These are phyloP conservation scores for Solanum dulcamara DNA, from an alignment of 257 asterid genomes.

Conservation along the genomic window DNA sequence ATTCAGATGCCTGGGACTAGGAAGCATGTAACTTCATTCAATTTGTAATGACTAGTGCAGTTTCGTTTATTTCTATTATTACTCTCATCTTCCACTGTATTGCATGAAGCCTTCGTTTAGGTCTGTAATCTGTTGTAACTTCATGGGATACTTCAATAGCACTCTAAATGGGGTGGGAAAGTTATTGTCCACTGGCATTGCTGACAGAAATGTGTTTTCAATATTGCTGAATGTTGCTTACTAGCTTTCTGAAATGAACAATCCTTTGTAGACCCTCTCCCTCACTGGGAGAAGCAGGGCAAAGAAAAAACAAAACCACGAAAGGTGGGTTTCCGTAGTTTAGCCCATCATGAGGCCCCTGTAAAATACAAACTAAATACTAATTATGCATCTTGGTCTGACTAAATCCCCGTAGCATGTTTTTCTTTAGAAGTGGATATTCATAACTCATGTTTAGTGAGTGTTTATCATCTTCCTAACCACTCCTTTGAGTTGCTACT, in stretches of 20 bases:
- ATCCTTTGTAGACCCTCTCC: not conserved
- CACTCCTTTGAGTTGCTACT: not conserved
- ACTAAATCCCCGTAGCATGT: not conserved
- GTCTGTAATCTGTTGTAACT: not conserved
- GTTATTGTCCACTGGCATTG: not conserved
- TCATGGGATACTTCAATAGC: not conserved
- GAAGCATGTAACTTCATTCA: not conserved
- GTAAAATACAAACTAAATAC: not conserved
- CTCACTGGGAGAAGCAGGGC: not conserved
- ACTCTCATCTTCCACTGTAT: not conserved
- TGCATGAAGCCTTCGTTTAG: not conserved
- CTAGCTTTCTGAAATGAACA: not conserved
- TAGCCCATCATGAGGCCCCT: not conserved
- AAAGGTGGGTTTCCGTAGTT: not conserved
- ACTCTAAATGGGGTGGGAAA: not conserved
- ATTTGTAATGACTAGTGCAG: not conserved
- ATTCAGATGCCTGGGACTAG: not conserved
- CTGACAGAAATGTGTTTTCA: not conserved
- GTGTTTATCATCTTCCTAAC: not conserved
- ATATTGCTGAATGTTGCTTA: not conserved
- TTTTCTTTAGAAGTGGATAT: not conserved
- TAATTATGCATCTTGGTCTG: not conserved
- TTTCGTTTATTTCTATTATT: not conserved
- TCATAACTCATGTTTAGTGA: not conserved
- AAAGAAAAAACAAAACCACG: not conserved